Base-by-base conservation (phyloP, 2,329 filamentous ascomycete species). In the Aphanocladium album region DNA sequence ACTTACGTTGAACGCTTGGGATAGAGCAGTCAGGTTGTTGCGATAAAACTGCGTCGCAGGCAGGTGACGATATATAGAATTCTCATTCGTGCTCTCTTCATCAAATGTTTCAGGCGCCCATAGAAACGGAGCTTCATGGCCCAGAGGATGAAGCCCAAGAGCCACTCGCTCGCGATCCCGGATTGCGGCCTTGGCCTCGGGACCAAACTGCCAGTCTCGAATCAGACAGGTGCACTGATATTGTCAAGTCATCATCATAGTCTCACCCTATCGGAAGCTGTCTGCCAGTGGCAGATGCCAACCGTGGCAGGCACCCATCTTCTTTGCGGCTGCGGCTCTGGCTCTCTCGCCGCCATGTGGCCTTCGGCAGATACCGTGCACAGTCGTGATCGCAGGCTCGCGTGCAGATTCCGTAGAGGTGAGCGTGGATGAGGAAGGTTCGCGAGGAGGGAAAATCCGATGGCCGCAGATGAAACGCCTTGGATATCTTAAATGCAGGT, bases 1-100 rank as follows among this genome's bases (percentile, higher is more conserved):
- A 63, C 76, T 54, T 67, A 83, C 81, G 67, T 87, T 85, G 68
- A 80, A 81, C 46, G 71, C 72, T 64, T 85, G 83, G 0, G 84
- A 87, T 14, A 87, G 72, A 1, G 79, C 80, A 2, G 83, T 85
- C 60, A 87, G 72, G 63, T 86, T 87, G 63, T 82, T 78, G 17
- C 84, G 76, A 65, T 73, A 80, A 17, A 63, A 61, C 45, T 77
- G 74, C 17, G 74, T 67, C 16, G 25, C 11, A 1, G 61, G 61
- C 17, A 60, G 9, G n/a, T 11, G n/a, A 12, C 39, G 21, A 25
- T 56, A 47, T 11, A 57, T 45, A 8, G 61, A 62, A 23, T 30
- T 7, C 2, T 16, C 41, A 7, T 16, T n/a, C 3, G 16, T 14
- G 9, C 14, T 51, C 16, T 62, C 56, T 7, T 56, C 33, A 8